Evolutionary conservation across 2,329 filamentous ascomycete genomes (phyloP).

Genomic region (Scedosporium aurantiacum): DNA sequence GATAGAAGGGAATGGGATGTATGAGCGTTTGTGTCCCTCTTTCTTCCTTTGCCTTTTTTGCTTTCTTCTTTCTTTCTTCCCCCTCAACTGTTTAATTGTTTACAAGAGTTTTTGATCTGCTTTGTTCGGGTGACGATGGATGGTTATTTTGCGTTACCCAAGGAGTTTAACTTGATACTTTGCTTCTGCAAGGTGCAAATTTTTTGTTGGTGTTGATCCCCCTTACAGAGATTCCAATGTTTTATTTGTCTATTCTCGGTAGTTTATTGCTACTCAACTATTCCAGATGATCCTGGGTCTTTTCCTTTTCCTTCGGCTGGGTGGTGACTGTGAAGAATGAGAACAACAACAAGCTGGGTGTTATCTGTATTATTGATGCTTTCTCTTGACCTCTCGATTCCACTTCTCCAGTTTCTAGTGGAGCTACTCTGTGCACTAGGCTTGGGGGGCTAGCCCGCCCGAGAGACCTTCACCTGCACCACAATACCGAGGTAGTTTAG

Average conservation of each 20-base stretch:
- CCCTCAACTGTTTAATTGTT: no score
- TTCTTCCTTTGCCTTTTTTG: slow-evolving; percentile 8
- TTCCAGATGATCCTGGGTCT: background rate
- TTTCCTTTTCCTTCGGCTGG: slow-evolving; percentile 12
- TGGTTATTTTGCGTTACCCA: background rate
- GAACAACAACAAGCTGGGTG: no score
- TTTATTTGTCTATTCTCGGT: background rate
- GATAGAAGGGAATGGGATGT: background rate
- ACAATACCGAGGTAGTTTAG: no score
- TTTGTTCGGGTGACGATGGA: background rate
- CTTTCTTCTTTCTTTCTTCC: no score
- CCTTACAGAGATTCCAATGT: background rate
- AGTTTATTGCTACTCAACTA: background rate
- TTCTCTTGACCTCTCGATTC: no score
- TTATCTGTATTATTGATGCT: no score
- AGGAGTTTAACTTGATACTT: background rate
- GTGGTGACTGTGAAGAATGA: background rate
- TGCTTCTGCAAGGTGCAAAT: background rate
- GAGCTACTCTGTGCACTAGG: no score
- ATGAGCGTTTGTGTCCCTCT: slow-evolving; percentile 6
- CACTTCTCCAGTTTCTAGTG: no score
- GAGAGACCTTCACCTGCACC: no score
- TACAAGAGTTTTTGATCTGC: background rate
- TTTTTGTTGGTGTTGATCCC: background rate
- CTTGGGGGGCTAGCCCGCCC: no score